These are phyloP conservation scores for Vigna radiata DNA, from an alignment of 306 rosid species.

Conservation along the genomic window DNA sequence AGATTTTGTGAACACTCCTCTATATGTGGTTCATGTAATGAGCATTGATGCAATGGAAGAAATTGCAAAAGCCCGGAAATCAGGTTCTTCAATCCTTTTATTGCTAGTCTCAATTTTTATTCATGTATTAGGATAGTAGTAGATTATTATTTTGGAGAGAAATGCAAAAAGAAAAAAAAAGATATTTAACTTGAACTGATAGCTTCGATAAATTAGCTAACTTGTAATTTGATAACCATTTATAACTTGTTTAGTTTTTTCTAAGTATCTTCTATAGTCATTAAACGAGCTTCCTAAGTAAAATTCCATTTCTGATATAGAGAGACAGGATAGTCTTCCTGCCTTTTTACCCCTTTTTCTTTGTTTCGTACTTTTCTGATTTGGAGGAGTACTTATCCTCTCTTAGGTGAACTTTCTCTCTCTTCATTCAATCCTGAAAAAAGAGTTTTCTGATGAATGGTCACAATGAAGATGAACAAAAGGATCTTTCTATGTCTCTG, in stretches of 20 bases:
- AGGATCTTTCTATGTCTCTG: neutral
- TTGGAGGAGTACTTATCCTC: neutral
- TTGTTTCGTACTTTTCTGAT: neutral
- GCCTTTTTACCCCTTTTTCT: neutral
- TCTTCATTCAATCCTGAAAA: neutral
- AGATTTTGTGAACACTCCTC: constrained; percentile 82
- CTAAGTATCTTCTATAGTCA: neutral
- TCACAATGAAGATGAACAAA: neutral
- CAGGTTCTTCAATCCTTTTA: constrained; percentile 58
- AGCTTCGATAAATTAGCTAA: constrained; percentile 1
- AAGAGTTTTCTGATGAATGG: neutral
- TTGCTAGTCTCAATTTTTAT: constrained; percentile 28
- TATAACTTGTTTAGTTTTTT: neutral
- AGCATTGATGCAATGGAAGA: constrained; percentile 99
- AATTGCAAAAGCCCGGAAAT: constrained; percentile 85
- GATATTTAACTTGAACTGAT: neutral
- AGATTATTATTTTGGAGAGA: neutral
- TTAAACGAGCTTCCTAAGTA: neutral
- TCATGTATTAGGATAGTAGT: neutral
- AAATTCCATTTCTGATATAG: neutral
- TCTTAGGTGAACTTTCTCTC: neutral
- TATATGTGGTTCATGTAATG: constrained; percentile 94
- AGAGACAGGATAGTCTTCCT: neutral
- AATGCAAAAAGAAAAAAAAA: neutral
- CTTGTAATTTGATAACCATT: neutral